Evolutionary conservation across 768 basidiomycete species (phyloP).

Genomic region (Hygrophoropsis aurantiaca): DNA sequence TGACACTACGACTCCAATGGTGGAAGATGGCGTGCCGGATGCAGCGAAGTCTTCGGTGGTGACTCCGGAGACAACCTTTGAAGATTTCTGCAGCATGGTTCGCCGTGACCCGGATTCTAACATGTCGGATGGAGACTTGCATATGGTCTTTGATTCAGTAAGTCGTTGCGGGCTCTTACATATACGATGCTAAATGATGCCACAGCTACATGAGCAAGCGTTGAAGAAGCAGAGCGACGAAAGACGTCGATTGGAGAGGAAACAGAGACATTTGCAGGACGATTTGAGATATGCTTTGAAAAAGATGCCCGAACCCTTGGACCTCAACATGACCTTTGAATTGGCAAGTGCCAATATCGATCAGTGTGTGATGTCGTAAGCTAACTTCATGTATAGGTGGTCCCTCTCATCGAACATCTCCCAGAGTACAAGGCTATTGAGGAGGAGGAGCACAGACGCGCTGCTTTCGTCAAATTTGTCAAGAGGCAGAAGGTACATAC

Average conservation of each 20-base stretch:
- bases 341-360: conserved; percentile 50
- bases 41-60: conserved; percentile 41
- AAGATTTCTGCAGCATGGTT: conserved; percentile 60
- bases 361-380: background rate
- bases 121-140: conserved; percentile 53
- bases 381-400: conserved; percentile 42
- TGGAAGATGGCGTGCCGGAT: conserved; percentile 28
- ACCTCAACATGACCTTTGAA: conserved; percentile 75
- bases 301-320: conserved; percentile 81
- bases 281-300: conserved; percentile 95
- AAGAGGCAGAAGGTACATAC: conserved; percentile 80
- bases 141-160: conserved; percentile 63
- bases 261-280: conserved; percentile 86
- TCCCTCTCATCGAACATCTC: conserved; percentile 77
- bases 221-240: conserved; percentile 82
- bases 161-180: conserved; percentile 20
- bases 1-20: conserved; percentile 27
- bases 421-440: conserved; percentile 86
- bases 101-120: conserved; percentile 53
- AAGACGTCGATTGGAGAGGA: conserved; percentile 80
- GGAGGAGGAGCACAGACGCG: conserved; percentile 79
- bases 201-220: conserved; percentile 70
- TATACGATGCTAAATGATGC: conserved; percentile 1
- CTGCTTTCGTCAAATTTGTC: conserved; percentile 85
- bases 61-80: conserved; percentile 59